phyloP scores from a whole-genome alignment of 441 rosid species.

The Geranium incanum region DNA sequence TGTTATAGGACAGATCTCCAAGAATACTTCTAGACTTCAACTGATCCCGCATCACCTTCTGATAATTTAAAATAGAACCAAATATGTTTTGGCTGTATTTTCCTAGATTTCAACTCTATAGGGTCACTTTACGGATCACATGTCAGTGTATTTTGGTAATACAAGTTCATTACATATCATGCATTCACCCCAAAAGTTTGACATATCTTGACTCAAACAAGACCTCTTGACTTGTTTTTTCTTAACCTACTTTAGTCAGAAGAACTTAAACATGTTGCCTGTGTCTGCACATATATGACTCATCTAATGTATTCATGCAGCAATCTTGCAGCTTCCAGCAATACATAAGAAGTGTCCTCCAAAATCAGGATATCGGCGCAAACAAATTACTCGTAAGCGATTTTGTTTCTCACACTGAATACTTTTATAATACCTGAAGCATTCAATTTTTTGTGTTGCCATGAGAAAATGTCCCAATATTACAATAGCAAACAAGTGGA shows the following conservation, averaged over 20 bases:
- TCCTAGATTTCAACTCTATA: neutral
- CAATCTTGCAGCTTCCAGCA: conserved; percentile 90
- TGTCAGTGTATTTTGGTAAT: neutral
- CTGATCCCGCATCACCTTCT: neutral
- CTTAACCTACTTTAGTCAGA: conserved; percentile 9
- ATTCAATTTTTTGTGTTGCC: conserved; percentile 8
- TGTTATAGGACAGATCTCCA: conserved; percentile 4
- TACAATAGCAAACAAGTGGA: neutral
- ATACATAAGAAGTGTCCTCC: conserved; percentile 67
- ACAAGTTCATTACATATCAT: neutral
- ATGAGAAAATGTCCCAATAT: conserved; percentile 1
- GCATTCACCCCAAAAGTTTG: neutral
- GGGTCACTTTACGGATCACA: neutral
- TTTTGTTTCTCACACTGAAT: conserved; percentile 13
- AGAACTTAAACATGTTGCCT: conserved; percentile 18
- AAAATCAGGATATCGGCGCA: conserved; percentile 80
- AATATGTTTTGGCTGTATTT: neutral
- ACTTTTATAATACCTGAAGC: conserved; percentile 13
- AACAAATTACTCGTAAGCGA: conserved; percentile 69
- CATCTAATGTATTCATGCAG: conserved; percentile 34
- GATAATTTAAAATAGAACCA: neutral
- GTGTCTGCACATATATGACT: conserved; percentile 22
- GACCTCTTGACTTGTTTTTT: neutral
- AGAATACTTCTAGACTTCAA: neutral
- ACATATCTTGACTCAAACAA: neutral